Base-by-base conservation (phyloP, 805 yeast species). In the Ogataea wickerhamii region DNA sequence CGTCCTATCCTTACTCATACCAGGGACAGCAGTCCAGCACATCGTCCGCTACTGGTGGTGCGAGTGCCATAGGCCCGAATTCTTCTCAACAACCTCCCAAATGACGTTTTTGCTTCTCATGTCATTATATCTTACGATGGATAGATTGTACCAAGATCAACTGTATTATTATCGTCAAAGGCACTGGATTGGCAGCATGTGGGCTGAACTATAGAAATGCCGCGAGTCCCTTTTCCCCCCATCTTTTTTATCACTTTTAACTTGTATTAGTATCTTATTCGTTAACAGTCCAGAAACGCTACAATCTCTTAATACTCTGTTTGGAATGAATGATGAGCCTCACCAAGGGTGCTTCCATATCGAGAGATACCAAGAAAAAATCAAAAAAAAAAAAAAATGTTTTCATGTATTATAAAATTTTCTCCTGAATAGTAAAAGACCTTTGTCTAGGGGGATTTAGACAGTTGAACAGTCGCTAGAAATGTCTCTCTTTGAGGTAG, bases 401-500 rank as follows among this genome's bases (percentile, higher is more conserved):
- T 29, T 29, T 29, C 18, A 6, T 29, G 12, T 13, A 8, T 11
- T 18, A 11, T 16, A 17, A 29, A 17, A 10, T 29, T 29, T 16
- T 29, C 13, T 16, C 22, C 8, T 16, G 13, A 8, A 10, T 10
- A 27, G 30, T 10, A 7, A 27, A 10, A 27, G 10, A 27, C 7
- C 8, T 7, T 27, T 27, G 16, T 27, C 12, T 10, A 10, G 25
- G 10, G 25, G 25, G 25, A 22, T 22, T 22, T 22, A 10, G 12
- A 12, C 25, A 22, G n/a, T n/a, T n/a, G n/a, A n/a, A n/a, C n/a
- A n/a, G n/a, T n/a, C n/a, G n/a, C n/a, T n/a, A n/a, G 28, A 54
- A 38, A 82, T 82, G 89, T 74, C 85, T 22, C 68, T 87, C 45
- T 87, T 87, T 55, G 73, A 81, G 56, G 88, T 83, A 16, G 86